Evolutionary conservation across 1,284 basidiomycete genomes (phyloP), one percentile per base, ranked within the genome.

Genomic region (Pseudozyma pruni): DNA sequence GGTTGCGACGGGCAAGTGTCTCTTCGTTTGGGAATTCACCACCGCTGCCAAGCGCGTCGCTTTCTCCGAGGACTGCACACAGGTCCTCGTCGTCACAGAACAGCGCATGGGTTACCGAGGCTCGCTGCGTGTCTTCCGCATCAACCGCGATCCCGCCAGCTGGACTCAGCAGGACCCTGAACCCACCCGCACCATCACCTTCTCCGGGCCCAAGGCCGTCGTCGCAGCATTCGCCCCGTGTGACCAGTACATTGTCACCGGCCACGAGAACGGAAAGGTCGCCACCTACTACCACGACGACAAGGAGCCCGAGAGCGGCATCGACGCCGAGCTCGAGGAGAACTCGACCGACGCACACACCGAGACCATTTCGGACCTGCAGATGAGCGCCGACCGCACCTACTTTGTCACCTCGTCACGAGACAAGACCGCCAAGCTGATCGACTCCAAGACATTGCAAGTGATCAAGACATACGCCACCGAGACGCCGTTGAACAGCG

Each of bases 321-420:
- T 94, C 84, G 91, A 94, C 78, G 88, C 89, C 62, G 91, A 91
- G 84, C 89, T 89, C 1, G 94, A 94, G 61, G 92, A 96, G 62
- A 91, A 96, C 84, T 85, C 69, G 31, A 68, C 59, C 16, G 44
- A 72, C 9, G 79, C 77, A 27, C 78, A 81, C 48, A 25, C 61
- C 23, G 72, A 72, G 19, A 53, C 64, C 29, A 74, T 82, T 53
- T 97, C 94, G 31, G 96, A 99, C 84, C 85, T 99, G 61, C 96
- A 99, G 83, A 85, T 98, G 75, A 90, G 90, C 75, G 87, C 89
- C 25, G 96, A 98, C 83, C 87, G 91, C 55, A 91, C 93, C 22
- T 98, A 98, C 84, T 96, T 97, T 83, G 87, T 98, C 82, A 98
- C 96, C 3, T 91, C 91, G 78, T 92, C 90, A 84, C 97, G 97